Conservation (phyloP, 2,329 filamentous ascomycete species). For the Didymellaceae sp. region DNA sequence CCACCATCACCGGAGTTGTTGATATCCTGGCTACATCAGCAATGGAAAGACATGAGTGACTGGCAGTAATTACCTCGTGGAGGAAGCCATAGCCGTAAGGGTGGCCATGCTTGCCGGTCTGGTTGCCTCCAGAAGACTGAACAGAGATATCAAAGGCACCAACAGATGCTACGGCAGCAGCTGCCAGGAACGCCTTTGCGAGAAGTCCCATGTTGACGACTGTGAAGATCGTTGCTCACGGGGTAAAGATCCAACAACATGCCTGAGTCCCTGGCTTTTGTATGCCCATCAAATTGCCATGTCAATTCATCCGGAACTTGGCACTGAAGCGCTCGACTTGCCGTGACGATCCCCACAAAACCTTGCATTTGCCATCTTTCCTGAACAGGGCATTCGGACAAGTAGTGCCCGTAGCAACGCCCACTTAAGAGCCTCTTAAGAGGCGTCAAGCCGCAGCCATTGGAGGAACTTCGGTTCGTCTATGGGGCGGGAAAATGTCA, state of each 20-base stretch:
- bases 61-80: slow-evolving; percentile 29
- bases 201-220: slow-evolving; percentile 31
- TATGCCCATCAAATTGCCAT: slow-evolving; percentile 3
- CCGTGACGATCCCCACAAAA: slow-evolving; percentile 16
- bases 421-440: neutral
- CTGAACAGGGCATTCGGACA: slow-evolving; percentile 10
- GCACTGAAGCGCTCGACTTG: slow-evolving; percentile 4
- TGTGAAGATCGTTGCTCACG: slow-evolving; percentile 19
- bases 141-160: slow-evolving; percentile 36
- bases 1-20: slow-evolving; percentile 75
- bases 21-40: slow-evolving; percentile 50
- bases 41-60: neutral
- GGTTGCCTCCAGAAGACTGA: slow-evolving; percentile 36
- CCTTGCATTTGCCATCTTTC: slow-evolving; percentile 6
- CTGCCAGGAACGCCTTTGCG: slow-evolving; percentile 27
- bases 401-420: slow-evolving; percentile 12
- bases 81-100: slow-evolving; percentile 41
- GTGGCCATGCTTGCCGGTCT: slow-evolving; percentile 39
- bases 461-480: slow-evolving; percentile 31
- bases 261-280: slow-evolving; percentile 9
- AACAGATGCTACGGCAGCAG: slow-evolving; percentile 30
- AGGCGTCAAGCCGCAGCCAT: slow-evolving; percentile 19
- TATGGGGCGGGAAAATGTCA: slow-evolving; percentile 29
- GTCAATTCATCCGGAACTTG: slow-evolving; percentile 11
- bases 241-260: slow-evolving; percentile 7